A percentile compares a stretch with the other conserved stretches of the same genome.
Conservation (phyloP, 495 filamentous ascomycete species). For the Penicillium atrosanguineum region DNA sequence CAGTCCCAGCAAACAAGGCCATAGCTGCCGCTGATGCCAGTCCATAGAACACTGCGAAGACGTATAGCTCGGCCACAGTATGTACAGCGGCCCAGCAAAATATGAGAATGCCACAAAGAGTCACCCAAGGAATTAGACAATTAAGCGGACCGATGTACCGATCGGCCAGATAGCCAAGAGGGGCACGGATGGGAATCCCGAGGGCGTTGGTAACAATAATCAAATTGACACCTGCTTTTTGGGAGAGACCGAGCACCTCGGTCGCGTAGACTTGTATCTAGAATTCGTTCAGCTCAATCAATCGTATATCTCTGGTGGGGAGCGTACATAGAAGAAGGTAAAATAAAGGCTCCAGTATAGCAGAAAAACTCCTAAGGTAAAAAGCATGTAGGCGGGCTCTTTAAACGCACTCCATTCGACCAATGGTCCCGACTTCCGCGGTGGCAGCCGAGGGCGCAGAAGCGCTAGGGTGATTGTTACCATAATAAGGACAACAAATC, state of each 20-base stretch:
- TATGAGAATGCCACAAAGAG: neutral
- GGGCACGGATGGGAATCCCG: neutral
- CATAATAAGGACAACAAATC: slow-evolving; percentile 30
- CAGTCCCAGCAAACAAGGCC: neutral
- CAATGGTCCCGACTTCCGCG: slow-evolving; percentile 33
- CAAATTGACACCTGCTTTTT: neutral
- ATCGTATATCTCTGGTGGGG: too few relatives aligned
- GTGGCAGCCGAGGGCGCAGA: slow-evolving; percentile 30
- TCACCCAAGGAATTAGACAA: neutral
- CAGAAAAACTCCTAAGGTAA: neutral
- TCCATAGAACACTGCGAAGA: neutral
- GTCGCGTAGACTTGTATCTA: too few relatives aligned
- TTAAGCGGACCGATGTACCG: neutral
- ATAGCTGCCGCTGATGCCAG: neutral
- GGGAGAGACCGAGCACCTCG: neutral
- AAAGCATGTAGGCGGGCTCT: slow-evolving; percentile 14
- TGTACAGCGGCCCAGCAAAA: neutral
- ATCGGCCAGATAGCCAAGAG: neutral
- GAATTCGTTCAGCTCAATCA: too few relatives aligned
- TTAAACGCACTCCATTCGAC: slow-evolving; percentile 38
- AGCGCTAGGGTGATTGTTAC: slow-evolving; percentile 14
- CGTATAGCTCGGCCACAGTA: neutral
- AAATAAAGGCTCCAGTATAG: neutral
- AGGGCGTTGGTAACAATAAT: neutral
- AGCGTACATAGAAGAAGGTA: slow-evolving; percentile 2